phyloP scores from a whole-genome alignment of 2,329 filamentous ascomycete genomes.

The Colletotrichum magnum region DNA sequence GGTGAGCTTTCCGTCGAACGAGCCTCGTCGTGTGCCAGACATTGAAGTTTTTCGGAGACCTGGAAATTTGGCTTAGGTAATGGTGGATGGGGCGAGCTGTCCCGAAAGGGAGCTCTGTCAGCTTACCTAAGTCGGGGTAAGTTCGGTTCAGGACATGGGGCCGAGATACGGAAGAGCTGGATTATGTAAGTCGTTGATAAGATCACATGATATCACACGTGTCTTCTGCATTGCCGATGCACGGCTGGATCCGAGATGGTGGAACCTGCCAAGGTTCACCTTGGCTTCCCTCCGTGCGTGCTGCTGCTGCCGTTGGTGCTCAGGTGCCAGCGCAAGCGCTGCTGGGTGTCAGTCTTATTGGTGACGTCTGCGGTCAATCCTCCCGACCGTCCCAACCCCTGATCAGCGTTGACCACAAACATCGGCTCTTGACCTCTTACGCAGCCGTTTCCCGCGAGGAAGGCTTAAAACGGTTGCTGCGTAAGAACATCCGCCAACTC shows the following conservation, averaged over 20 bases:
- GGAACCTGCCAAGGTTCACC: slow-evolving; percentile 16
- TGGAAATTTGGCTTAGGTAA: slow-evolving; percentile 37
- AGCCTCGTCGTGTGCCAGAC: slow-evolving; percentile 13
- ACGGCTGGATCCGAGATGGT: slow-evolving; percentile 26
- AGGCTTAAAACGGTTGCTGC: background rate
- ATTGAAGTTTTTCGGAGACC: slow-evolving; percentile 38
- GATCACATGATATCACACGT: background rate
- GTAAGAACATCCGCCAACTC: background rate
- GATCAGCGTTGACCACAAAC: background rate
- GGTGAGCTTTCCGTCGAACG: background rate
- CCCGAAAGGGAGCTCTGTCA: slow-evolving; percentile 5
- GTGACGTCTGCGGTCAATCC: slow-evolving; percentile 29
- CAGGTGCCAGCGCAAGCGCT: background rate
- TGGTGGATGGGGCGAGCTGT: slow-evolving; percentile 23
- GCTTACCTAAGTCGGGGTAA: slow-evolving; percentile 16
- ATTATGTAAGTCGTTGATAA: background rate
- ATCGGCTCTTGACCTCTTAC: too few species aligned
- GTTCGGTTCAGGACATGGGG: background rate
- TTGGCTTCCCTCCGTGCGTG: slow-evolving; percentile 2
- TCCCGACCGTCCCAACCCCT: slow-evolving; percentile 5
- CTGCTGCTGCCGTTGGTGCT: background rate
- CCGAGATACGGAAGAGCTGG: background rate
- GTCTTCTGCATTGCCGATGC: background rate
- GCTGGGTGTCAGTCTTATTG: background rate
- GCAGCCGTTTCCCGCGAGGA: background rate